Evolutionary conservation across 1,139 yeast genomes (phyloP), one percentile per base, ranked within the genome.

Genomic region (Pichia sp.): DNA sequence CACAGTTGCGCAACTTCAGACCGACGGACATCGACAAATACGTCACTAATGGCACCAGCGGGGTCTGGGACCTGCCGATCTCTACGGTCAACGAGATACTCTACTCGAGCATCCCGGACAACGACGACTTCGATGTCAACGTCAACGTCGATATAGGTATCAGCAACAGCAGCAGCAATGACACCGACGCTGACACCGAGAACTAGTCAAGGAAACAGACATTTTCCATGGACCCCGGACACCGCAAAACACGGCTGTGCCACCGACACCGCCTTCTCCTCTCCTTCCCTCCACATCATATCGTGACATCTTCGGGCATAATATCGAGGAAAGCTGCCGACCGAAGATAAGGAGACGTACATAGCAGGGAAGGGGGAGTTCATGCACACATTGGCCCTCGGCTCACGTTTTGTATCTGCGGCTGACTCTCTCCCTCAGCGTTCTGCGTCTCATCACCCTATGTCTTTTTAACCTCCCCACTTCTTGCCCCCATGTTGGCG

Each of bases 61-160:
- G 95, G 0, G 93, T 90, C 8, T 80, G 89, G 79, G 97, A 90
- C 65, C 64, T 89, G 48, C 93, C 96, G 1, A 72, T 88, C 2
- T 75, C 82, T 2, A 76, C 82, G 48, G 96, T 87, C 0, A 85
- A 87, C 63, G 78, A 78, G 50, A 83, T 87, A 0, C 69, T 89
- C 22, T 89, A 87, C 60, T 30, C 45, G 12, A 26, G 9, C 25
- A 16, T 13, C 16, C 18, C 37, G 37, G 37, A 34, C 18, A 18
- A 34, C 37, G 37, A 34, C 37, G 18, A 34, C 18, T 9, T 34
- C 37, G 18, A 34, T 16, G 4, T 34, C 19, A 18, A 34, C 19
- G n/a, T 34, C 16, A 34, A 34, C 19, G n/a, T 34, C 37, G 37
- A 34, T 7, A 7, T 34, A 9, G 28, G 9, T 25, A 25, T 6